phyloP scores from a whole-genome alignment of 208 protist species.

The Wallacemonas collosoma region DNA sequence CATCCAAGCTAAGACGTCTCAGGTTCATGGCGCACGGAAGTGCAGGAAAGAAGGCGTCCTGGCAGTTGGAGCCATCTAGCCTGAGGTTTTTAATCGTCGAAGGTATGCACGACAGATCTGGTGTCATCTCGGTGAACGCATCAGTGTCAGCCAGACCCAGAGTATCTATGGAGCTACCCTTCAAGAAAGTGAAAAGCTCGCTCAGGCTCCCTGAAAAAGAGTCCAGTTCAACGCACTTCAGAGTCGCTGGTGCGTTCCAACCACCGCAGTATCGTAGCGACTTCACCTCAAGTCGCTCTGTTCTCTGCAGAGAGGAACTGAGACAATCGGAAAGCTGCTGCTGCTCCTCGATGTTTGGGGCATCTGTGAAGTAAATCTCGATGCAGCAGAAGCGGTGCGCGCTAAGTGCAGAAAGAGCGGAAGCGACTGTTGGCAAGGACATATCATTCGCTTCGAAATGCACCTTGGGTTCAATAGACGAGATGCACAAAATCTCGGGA shows the following conservation, averaged over 20 bases:
- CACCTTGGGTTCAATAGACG: neutral
- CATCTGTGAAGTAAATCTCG: constrained; percentile 7
- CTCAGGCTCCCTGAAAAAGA: neutral
- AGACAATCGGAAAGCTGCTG: neutral
- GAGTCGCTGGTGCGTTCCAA: neutral
- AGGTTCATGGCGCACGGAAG: neutral
- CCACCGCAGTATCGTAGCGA: neutral
- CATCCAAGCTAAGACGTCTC: neutral
- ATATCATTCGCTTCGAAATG: neutral
- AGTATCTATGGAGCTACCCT: neutral
- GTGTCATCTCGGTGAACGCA: neutral
- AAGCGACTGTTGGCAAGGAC: neutral
- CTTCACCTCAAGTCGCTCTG: neutral
- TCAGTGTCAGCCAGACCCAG: neutral
- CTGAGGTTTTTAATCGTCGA: neutral
- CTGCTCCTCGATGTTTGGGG: neutral
- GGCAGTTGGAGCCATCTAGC: constrained; percentile 1
- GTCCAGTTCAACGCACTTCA: neutral
- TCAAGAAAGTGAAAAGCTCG: neutral
- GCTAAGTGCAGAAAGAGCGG: neutral
- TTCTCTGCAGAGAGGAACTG: neutral
- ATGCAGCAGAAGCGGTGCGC: neutral
- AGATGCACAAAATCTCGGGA: neutral
- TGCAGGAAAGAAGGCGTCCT: neutral
- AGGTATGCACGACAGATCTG: neutral